Evolutionary conservation across 331 rosid genomes (phyloP), one percentile per base, ranked within the genome.

Genomic region (Phaseolus coccineus): DNA sequence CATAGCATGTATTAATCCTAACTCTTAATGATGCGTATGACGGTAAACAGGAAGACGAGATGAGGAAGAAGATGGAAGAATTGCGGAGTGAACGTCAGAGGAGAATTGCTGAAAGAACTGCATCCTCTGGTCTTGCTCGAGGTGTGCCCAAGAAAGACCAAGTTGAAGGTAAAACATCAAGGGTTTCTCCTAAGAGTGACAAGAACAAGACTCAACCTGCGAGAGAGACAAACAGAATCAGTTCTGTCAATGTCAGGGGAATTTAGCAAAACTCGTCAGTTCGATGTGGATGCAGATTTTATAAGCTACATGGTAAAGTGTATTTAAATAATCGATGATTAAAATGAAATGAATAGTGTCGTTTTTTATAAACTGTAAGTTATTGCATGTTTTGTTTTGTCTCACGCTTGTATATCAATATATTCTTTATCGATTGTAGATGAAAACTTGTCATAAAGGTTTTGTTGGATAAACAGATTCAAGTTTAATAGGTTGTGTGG

Each of bases 101-200:
- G 73, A 85, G 94, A 88, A 90, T 90, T 4, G 87, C 90, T 4
- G 94, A 88, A 83, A 88, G 89, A 88, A 86, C 89, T 62, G 92
- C 91, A 42, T 79, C 89, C 37, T 64, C 35, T 56, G 87, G 91
- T 61, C 74, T 79, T 65, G 65, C 68, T 69, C 78, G 83, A 39
- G 69, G 48, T 8, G 64, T 40, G 19, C 67, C 86, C 12, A 87
- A 42, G 72, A 86, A 83, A 69, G 80, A 44, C 79, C 85, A 85
- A 65, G 53, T 53, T 35, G 88, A 79, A 69, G 82, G 81, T 30
- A 79, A 81, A 51, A 57, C 83, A 75, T 46, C 85, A 30, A 81
- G 70, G 73, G 77, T 82, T 57, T 77, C 87, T 56, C 14, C 81
- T 1, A 85, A 79, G 74, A 84, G 53, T 74, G 89, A 85, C 73